Conservation (phyloP, 2,329 filamentous ascomycete species). For the Neoascochyta sp. region DNA sequence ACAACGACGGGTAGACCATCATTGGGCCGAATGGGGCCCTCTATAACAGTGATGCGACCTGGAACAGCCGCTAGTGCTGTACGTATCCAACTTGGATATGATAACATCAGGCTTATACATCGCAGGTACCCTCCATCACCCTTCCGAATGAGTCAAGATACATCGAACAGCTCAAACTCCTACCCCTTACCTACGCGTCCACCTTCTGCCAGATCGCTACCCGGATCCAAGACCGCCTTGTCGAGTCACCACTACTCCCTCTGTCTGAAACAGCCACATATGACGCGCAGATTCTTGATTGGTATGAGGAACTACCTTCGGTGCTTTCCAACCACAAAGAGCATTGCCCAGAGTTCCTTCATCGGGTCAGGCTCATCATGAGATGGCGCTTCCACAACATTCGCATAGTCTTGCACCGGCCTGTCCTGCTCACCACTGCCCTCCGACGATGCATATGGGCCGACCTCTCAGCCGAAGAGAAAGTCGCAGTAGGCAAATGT, state of each 20-base stretch:
- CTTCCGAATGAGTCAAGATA: slow-evolving; percentile 36
- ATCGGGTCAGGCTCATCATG: slow-evolving; percentile 69
- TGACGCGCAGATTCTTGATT: slow-evolving; percentile 65
- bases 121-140: slow-evolving; percentile 18
- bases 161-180: slow-evolving; percentile 59
- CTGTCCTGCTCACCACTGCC: slow-evolving; percentile 63
- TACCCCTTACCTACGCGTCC: slow-evolving; percentile 71
- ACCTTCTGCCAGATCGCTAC: slow-evolving; percentile 77
- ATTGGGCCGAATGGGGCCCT: slow-evolving; percentile 38
- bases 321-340: slow-evolving; percentile 48
- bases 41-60: slow-evolving; percentile 38
- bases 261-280: slow-evolving; percentile 63
- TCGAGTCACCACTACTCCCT: slow-evolving; percentile 64
- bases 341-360: slow-evolving; percentile 66
- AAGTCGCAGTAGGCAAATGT: slow-evolving; percentile 65
- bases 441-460: slow-evolving; percentile 52
- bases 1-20: slow-evolving; percentile 44
- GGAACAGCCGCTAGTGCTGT: slow-evolving; percentile 34
- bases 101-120: slow-evolving; percentile 3
- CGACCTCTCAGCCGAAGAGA: slow-evolving; percentile 59
- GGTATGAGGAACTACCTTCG: slow-evolving; percentile 66
- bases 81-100: slow-evolving; percentile 4
- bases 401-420: slow-evolving; percentile 70
- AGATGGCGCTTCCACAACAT: slow-evolving; percentile 80
- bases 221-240: slow-evolving; percentile 70